These are phyloP conservation scores for Jasminum sambac DNA, from an alignment of 257 asterid species.

Conservation along the genomic window DNA sequence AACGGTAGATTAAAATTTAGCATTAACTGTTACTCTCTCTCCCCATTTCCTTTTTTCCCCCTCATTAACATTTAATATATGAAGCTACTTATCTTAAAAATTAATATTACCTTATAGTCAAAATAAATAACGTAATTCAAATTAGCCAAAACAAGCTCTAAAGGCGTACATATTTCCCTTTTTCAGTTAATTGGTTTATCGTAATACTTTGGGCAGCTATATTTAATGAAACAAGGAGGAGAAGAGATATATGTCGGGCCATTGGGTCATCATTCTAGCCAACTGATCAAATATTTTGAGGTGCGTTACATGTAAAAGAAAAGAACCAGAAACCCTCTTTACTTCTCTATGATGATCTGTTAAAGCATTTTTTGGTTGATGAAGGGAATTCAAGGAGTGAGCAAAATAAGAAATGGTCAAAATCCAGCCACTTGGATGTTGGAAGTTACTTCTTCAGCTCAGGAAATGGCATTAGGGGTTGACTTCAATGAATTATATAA, in stretches of 20 bases:
- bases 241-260: conserved; percentile 76
- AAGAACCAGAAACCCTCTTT: background rate
- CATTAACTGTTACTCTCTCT: no score
- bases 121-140: background rate
- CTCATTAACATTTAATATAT: no score
- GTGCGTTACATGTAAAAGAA: conserved; percentile 21
- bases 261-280: conserved; percentile 51
- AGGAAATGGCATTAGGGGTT: conserved; percentile 41
- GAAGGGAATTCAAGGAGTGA: conserved; percentile 45
- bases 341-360: background rate
- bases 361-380: conserved; percentile 4
- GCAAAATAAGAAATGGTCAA: conserved; percentile 47
- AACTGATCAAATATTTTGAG: conserved; percentile 56
- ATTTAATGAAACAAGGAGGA: conserved; percentile 67
- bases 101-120: background rate
- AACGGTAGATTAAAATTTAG: no score
- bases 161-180: background rate
- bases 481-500: conserved; percentile 45
- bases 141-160: background rate
- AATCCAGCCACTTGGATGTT: conserved; percentile 86
- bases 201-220: conserved; percentile 31
- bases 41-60: no score
- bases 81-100: no score
- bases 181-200: background rate
- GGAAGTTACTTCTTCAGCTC: conserved; percentile 49